A percentile compares a stretch with the other conserved stretches of the same genome.
Evolutionary conservation across 2,329 filamentous ascomycete species (phyloP).

Genomic region (Nemania diffusa): DNA sequence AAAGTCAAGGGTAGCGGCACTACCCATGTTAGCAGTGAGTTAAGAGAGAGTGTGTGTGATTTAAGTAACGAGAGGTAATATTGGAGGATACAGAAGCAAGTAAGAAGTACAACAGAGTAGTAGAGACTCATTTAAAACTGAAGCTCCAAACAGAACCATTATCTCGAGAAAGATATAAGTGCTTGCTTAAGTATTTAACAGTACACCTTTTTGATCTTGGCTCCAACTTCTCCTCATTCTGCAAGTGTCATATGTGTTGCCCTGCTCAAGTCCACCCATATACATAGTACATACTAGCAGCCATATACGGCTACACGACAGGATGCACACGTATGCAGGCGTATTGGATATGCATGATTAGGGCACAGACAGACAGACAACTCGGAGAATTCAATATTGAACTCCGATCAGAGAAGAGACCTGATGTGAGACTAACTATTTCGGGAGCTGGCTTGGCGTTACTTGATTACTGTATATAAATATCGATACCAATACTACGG

Average conservation of each 20-base stretch:
- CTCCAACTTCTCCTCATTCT: conserved; percentile 19
- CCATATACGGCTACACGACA: conserved; percentile 22
- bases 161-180: not conserved
- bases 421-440: conserved; percentile 5
- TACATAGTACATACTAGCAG: not conserved
- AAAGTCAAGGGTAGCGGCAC: conserved; percentile 31
- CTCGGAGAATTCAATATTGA: conserved; percentile 24
- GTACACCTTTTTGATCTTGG: not conserved
- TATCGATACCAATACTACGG: not conserved
- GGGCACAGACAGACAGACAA: not conserved
- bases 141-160: not conserved
- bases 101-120: not conserved
- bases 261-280: not conserved
- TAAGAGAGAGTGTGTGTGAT: not conserved
- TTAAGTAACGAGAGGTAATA: conserved; percentile 6
- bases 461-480: not conserved
- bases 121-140: not conserved
- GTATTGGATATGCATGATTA: conserved; percentile 23
- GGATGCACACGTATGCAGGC: conserved; percentile 20
- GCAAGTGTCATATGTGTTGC: conserved; percentile 1
- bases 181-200: not conserved
- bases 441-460: not conserved
- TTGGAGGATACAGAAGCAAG: not conserved
- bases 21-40: conserved; percentile 13
- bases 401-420: conserved; percentile 15